Base-by-base conservation (phyloP, 345 rosid genomes). In the Boechera divaricarpa region DNA sequence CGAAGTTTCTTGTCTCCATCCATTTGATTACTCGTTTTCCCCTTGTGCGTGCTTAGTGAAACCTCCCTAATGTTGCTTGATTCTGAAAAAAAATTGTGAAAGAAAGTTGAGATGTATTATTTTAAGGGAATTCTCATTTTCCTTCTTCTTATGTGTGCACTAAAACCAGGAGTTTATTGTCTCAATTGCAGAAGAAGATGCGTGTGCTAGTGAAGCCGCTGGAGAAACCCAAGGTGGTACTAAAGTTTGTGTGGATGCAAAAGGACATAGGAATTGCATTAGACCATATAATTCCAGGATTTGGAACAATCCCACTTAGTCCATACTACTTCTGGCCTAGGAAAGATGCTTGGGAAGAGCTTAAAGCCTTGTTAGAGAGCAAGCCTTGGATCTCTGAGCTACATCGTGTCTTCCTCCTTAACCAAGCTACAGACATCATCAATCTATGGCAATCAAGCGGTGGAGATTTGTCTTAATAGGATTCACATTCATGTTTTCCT, bases 201-300 rank as follows among this genome's bases (percentile, higher is more conserved):
- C 74, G 89, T 73, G 91, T 88, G 80, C 62, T 88, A 62, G 96
- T 90, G 87, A 90, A 86, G 82, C 92, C 90, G 63, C 76, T 87
- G 83, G 89, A 82, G 85, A 94, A 88, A 73, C 89, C 90, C 7
- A 88, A 88, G 78, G 74, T 91, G 67, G 86, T 91, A 28, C 84
- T 94, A 83, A 91, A 94, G 89, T 86, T 94, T 69, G 80, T 91
- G 60, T 91, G 93, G 98, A 89, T 89, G 98, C 83, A 91, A 73
- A 91, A 88, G 80, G 86, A 82, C 77, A 90, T 90, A 57, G 97
- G 98, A 51, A 81, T 94, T 28, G 92, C 87, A 9, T 80, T 94
- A 9, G 88, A 91, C 73, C 98, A 94, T 39, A 78, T 79, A 83
- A 72, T 91, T 65, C 91, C 94, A 3, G 89, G 91, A 0, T 86